Percentiles rank a stretch among this genome's conserved stretches.
Conservation (phyloP, 495 filamentous ascomycete genomes). For the Aspergillus campestris region DNA sequence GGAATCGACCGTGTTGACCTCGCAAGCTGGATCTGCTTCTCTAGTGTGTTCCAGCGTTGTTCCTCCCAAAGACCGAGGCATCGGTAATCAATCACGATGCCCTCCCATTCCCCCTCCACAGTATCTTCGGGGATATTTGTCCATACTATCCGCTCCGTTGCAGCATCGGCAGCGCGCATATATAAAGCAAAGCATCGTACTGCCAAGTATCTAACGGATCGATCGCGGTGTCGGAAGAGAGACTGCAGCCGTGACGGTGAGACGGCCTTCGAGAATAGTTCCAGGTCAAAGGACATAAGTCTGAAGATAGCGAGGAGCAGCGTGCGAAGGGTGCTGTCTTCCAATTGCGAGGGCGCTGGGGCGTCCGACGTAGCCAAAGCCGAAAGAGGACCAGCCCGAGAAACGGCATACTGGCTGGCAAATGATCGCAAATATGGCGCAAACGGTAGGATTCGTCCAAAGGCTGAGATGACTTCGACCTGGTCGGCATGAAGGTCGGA, state of each 20-base stretch:
- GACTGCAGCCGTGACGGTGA: conserved; percentile 56
- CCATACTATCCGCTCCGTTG: conserved; percentile 59
- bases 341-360: conserved; percentile 29
- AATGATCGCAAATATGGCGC: conserved; percentile 56
- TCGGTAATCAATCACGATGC: conserved; percentile 66
- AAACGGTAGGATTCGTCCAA: conserved; percentile 72
- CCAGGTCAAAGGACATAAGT: conserved; percentile 64
- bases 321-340: conserved; percentile 23
- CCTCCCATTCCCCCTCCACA: conserved; percentile 67
- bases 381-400: conserved; percentile 32
- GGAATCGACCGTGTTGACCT: conserved; percentile 15
- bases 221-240: conserved; percentile 54
- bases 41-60: conserved; percentile 31
- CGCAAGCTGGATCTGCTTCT: conserved; percentile 13
- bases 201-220: conserved; percentile 66
- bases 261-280: conserved; percentile 52
- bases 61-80: conserved; percentile 81
- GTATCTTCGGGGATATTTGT: conserved; percentile 52
- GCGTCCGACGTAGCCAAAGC: conserved; percentile 31
- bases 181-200: conserved; percentile 71
- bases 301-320: conserved; percentile 65
- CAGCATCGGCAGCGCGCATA: conserved; percentile 71
- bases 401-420: conserved; percentile 37
- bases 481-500: conserved; percentile 35
- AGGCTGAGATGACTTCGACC: conserved; percentile 54